Percentiles rank a stretch among this genome's conserved stretches.
phyloP scores from a whole-genome alignment of 176 grass and related monocot genomes.

The Panicum miliaceum region DNA sequence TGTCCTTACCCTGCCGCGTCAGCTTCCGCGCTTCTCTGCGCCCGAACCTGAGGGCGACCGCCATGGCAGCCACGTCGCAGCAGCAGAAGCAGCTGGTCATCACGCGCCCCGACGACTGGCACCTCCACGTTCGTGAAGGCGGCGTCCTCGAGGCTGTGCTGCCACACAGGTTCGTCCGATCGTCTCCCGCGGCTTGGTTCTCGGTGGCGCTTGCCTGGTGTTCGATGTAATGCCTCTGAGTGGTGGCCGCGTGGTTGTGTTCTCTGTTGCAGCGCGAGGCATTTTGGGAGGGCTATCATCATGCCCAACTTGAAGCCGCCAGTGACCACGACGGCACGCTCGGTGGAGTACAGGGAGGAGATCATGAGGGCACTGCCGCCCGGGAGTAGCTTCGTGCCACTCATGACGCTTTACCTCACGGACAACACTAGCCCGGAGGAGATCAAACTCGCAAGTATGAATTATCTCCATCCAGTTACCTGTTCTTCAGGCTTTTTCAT shows the following conservation, averaged over 20 bases:
- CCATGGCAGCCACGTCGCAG: constrained; percentile 39
- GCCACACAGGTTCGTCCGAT: constrained; percentile 57
- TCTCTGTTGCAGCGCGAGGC: constrained; percentile 57
- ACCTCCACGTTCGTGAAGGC: constrained; percentile 89
- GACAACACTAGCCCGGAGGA: constrained; percentile 82
- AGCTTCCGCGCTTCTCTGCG: background rate
- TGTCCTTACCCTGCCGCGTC: background rate
- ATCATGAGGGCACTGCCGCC: constrained; percentile 65
- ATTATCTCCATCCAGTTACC: background rate
- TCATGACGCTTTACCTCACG: constrained; percentile 95
- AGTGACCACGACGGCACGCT: constrained; percentile 68
- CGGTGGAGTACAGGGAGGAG: constrained; percentile 71
- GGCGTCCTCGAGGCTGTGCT: constrained; percentile 66
- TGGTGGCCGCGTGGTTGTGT: background rate
- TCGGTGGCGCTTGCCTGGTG: background rate
- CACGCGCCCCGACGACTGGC: constrained; percentile 90
- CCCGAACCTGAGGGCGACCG: background rate
- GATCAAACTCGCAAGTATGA: constrained; percentile 74
- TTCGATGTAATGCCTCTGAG: constrained; percentile 48
- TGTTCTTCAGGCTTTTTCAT: background rate
- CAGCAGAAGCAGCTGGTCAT: constrained; percentile 53
- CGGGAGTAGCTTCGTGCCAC: constrained; percentile 56
- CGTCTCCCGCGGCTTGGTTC: background rate
- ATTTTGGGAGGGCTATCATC: constrained; percentile 86
- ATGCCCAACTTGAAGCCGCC: constrained; percentile 98